Base-by-base conservation (phyloP, 139 green algal genomes). In the Prasinococcaceae sp. region DNA sequence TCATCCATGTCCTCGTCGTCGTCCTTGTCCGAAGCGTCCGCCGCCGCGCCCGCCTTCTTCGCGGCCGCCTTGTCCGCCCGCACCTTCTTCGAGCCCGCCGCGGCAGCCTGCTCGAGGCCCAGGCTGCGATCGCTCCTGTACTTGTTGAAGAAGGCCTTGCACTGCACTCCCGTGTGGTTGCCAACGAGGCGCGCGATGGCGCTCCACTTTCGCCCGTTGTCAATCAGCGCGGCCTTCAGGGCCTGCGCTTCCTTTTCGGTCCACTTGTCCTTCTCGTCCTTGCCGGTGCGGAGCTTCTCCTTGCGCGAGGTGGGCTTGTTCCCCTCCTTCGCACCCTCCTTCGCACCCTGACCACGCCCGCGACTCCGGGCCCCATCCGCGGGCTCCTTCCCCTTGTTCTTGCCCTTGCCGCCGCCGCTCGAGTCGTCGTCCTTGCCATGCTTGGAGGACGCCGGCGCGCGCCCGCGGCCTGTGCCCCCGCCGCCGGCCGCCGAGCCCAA, bases 201-300 rank as follows among this genome's bases (percentile, higher is more conserved):
- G 19, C 64, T 53, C 38, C 65, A 69, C 50, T 82, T 61, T 17
- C 50, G 54, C 20, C 78, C 78, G 36, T 73, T 65, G 40, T 65
- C 50, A 1, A 54, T 60, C 20, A 81, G 63, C 29, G 55, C 77
- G 33, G 80, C 70, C 29, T 76, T 32, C 50, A 82, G 84, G 12
- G 16, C 6, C 5, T 55, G 16, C 19, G 6, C 12, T 27, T 78
- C 55, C 1, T 48, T 44, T 9, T 83, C 79, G 1, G 50, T 58
- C 62, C 63, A 74, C 1, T n/a, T 12, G 22, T 16, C 6, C 12
- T 42, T 14, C 10, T 6, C 19, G 46, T 46, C 12, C 12, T 46
- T n/a, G n/a, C n/a, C n/a, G n/a, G n/a, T n/a, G n/a, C n/a, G n/a
- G n/a, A n/a, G n/a, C n/a, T n/a, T n/a, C n/a, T n/a, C n/a, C n/a